Percentiles rank a stretch among this genome's conserved stretches.
Evolutionary conservation across 2,329 filamentous ascomycete genomes (phyloP).

Genomic region (Arthrinium puccinioides): DNA sequence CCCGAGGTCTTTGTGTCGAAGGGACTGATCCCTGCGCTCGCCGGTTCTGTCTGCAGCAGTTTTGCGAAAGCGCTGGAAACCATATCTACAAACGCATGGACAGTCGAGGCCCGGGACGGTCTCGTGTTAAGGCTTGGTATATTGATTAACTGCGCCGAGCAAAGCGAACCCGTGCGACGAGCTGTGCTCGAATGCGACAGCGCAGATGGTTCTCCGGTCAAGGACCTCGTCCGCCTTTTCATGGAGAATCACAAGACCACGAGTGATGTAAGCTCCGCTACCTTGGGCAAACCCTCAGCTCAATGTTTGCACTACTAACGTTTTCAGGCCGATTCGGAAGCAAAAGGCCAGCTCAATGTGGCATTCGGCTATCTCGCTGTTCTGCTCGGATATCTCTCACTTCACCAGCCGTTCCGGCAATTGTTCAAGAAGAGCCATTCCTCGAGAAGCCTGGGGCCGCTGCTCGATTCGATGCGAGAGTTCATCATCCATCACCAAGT

Average conservation of each 20-base stretch:
- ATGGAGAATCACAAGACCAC: conserved; percentile 58
- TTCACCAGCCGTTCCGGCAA: conserved; percentile 39
- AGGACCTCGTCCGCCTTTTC: conserved; percentile 58
- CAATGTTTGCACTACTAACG: conserved; percentile 11
- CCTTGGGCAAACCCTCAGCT: not conserved
- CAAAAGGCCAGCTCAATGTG: conserved; percentile 74
- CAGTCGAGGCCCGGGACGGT: conserved; percentile 52
- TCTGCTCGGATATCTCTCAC: conserved; percentile 72
- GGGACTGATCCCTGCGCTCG: conserved; percentile 42
- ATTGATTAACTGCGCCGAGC: conserved; percentile 82
- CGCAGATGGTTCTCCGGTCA: conserved; percentile 38
- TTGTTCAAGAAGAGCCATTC: conserved; percentile 34
- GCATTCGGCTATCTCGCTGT: conserved; percentile 82
- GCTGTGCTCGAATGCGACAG: conserved; percentile 33
- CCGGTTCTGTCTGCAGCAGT: conserved; percentile 41
- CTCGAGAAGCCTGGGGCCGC: conserved; percentile 33
- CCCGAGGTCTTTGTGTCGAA: conserved; percentile 63
- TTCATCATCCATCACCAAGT: conserved; percentile 45
- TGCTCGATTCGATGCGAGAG: conserved; percentile 46
- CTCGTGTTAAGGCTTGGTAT: conserved; percentile 74
- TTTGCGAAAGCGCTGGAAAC: conserved; percentile 41
- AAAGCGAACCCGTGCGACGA: conserved; percentile 55
- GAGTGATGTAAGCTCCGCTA: conserved; percentile 54
- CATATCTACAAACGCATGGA: conserved; percentile 40
- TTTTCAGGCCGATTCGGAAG: conserved; percentile 57